Percentiles rank a stretch among this genome's conserved stretches.
These are phyloP conservation scores for Delonix regia DNA, from an alignment of 306 rosid species.

Conservation along the genomic window DNA sequence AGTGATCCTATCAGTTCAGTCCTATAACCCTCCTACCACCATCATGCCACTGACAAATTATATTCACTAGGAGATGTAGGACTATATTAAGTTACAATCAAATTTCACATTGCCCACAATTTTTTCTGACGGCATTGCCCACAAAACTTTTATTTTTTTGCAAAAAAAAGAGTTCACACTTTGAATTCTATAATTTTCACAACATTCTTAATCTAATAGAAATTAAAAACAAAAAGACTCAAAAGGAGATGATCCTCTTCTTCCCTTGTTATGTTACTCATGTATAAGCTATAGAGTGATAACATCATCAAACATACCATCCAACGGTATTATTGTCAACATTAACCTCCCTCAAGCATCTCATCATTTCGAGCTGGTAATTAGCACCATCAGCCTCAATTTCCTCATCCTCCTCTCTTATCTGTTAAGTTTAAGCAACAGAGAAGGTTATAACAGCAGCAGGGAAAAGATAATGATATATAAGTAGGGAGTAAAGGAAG, in stretches of 20 bases:
- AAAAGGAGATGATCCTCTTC: background rate
- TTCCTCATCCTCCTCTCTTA: slow-evolving; percentile 95
- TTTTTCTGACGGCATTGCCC: background rate
- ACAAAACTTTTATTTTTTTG: too few species aligned
- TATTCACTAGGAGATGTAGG: too few species aligned
- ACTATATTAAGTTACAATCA: too few species aligned
- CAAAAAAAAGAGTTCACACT: background rate
- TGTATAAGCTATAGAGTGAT: background rate
- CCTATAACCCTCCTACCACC: too few species aligned
- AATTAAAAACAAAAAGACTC: background rate
- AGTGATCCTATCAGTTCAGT: too few species aligned
- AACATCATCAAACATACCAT: slow-evolving; percentile 59
- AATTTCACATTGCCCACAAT: too few species aligned
- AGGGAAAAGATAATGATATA: background rate
- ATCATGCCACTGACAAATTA: too few species aligned
- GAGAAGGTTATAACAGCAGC: background rate
- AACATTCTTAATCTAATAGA: background rate
- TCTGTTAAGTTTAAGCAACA: slow-evolving; percentile 49
- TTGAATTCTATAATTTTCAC: background rate
- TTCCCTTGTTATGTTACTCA: background rate
- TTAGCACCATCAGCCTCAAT: slow-evolving; percentile 97
- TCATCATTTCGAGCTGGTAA: slow-evolving; percentile 99
- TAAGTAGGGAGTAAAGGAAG: background rate
- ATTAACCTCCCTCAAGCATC: slow-evolving; percentile 97
- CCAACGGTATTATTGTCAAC: slow-evolving; percentile 98